Evolutionary conservation across 75 land plant genomes (phyloP), one percentile per base, ranked within the genome.

Genomic region (Pinus taeda): DNA sequence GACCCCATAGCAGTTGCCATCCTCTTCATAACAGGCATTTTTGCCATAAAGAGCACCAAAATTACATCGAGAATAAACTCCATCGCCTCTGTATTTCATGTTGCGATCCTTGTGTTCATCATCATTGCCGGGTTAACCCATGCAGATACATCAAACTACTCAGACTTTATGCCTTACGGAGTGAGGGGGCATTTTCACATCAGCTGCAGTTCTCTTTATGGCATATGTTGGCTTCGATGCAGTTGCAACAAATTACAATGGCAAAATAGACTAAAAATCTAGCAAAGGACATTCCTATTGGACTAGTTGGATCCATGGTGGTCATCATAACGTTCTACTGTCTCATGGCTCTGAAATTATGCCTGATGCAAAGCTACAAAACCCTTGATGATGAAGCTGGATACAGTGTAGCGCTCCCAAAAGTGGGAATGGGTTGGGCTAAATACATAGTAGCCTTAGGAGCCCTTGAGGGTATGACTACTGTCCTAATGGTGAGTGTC

Each of bases 391-490:
- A 13, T 0, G 71, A 83, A 57, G 94, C 92, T 2, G 93, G 92
- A n/a, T 92, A 88, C 74, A 76, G 87, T 17, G 59, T 61, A 75
- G 93, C 69, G 17, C 90, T 92, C 36, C 17, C 78, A 14, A 57
- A 29, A 0, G 85, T 78, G 1, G 92, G 94, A 0, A 78, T 90
- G 93, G 63, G 72, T 0, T 96, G 99, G 99, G 99, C 95, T 1
- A 85, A 94, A 82, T 94, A 94, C 80, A 74, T 96, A 7, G 99
- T 96, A 17, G 91, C 99, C 7, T 58, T 88, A 9, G 92, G 92
- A 6, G 99, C 99, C 3, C 77, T 96, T 14, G 92, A 94, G 73
- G 93, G 93, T 36, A 94, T 94, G 91, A 90, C 95, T 3, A 87
- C 93, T 1, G 95, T 88, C n/a, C 78, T 94, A 21, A 82, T 94